Base-by-base conservation (phyloP, 495 filamentous ascomycete genomes). In the Neurospora sp. region DNA sequence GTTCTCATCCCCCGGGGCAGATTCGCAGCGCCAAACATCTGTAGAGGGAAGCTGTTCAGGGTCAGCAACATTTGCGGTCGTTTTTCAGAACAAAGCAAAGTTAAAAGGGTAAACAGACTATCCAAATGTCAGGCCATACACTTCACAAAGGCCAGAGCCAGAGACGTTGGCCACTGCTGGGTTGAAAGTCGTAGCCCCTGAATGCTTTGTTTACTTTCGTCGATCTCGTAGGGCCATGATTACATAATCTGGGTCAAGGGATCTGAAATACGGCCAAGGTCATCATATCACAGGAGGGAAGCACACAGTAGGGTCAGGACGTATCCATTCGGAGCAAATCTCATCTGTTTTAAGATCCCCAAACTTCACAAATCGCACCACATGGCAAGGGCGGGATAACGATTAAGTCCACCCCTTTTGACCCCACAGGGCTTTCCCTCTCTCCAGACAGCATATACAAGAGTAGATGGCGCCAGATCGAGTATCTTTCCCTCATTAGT, bases 401-500 rank as follows among this genome's bases (percentile, higher is more conserved):
- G 82, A 83, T 87, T 74, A 87, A 87, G 86, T 85, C 81, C 83
- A 84, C 79, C 85, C 84, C 84, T 85, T 78, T 77, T 81, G 82
- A 83, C 82, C 83, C 88, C 89, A 93, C 93, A 97, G 93, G 94
- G 94, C 94, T 93, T 97, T 97, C 94, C 93, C 93, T 91, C 88
- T 82, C 77, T 73, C 82, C 77, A 78, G 80, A 78, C 78, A 78
- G 82, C 83, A 85, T 87, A 83, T 87, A 84, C 76, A 76, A 75
- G 54, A 27, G 54, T 62, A 62, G 54, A 62, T 62, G 71, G 73
- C 71, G 74, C 76, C 71, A 75, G 77, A 71, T 77, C 78, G 83
- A 86, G 89, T 96, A 93, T 97, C 94, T 97, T 97, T 97, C 94
- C 94, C 93, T 97, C 94, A 91, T 97, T 86, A 96, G 93, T 89